These are phyloP conservation scores for Candida sojae DNA, from an alignment of 1,139 yeast species.

Conservation along the genomic window DNA sequence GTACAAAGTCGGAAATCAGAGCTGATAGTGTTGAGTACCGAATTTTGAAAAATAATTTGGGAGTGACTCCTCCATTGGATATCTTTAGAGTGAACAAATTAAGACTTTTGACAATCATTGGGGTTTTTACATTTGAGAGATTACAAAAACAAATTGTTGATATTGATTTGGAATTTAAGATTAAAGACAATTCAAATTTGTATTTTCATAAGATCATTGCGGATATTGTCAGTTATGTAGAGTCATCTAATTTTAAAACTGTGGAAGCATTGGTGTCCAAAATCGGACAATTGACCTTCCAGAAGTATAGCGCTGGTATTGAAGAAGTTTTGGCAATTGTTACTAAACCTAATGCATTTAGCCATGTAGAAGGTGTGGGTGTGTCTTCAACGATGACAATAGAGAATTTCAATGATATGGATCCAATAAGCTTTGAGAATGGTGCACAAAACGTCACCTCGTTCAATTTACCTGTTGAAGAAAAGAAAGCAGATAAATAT, in stretches of 20 bases:
- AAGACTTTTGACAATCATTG: slow-evolving; percentile 72
- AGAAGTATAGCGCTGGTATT: slow-evolving; percentile 33
- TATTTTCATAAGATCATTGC: slow-evolving; percentile 43
- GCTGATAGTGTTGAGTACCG: slow-evolving; percentile 51
- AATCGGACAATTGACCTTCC: slow-evolving; percentile 64
- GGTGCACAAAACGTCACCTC: background rate
- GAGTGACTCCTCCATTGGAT: slow-evolving; percentile 16
- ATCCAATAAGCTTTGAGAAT: slow-evolving; percentile 21
- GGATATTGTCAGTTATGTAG: slow-evolving; percentile 59
- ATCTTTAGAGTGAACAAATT: slow-evolving; percentile 52
- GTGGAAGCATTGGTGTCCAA: slow-evolving; percentile 87
- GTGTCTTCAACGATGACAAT: slow-evolving; percentile 63
- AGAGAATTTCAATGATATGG: slow-evolving; percentile 29
- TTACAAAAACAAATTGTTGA: slow-evolving; percentile 70
- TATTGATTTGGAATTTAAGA: slow-evolving; percentile 53
- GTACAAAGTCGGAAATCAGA: slow-evolving; percentile 57
- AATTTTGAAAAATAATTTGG: slow-evolving; percentile 26
- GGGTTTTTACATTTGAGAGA: slow-evolving; percentile 90
- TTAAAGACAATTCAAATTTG: slow-evolving; percentile 38
- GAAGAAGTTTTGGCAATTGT: slow-evolving; percentile 56
- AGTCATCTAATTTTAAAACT: slow-evolving; percentile 77
- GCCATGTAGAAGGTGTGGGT: slow-evolving; percentile 88
- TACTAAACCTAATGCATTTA: slow-evolving; percentile 85
- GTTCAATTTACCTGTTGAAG: slow-evolving; percentile 37
- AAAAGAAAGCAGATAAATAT: slow-evolving; percentile 7